phyloP scores from a whole-genome alignment of 2,329 filamentous ascomycete species.

The Pyrenophora seminiperda region DNA sequence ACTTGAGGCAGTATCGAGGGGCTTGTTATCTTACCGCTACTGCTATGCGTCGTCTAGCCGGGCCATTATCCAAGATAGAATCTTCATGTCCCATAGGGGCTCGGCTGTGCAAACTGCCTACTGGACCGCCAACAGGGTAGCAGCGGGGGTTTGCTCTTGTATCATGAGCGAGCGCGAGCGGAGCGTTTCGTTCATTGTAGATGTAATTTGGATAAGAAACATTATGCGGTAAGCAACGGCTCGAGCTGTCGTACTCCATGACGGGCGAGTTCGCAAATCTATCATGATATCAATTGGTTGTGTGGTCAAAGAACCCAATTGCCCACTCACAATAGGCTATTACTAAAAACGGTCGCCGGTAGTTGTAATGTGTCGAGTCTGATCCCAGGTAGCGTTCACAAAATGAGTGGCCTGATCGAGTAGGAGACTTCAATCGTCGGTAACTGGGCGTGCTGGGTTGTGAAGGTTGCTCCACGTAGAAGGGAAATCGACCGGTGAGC shows the following conservation, averaged over 20 bases:
- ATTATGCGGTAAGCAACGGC: conserved; percentile 24
- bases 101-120: conserved; percentile 21
- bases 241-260: conserved; percentile 21
- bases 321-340: conserved; percentile 1
- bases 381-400: background rate
- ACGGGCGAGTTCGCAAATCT: conserved; percentile 14
- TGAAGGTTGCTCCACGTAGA: conserved; percentile 4
- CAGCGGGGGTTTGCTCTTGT: conserved; percentile 32
- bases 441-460: background rate
- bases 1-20: background rate
- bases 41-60: conserved; percentile 57
- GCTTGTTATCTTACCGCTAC: conserved; percentile 41
- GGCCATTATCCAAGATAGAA: conserved; percentile 41
- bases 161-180: conserved; percentile 24
- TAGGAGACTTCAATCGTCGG: background rate
- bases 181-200: conserved; percentile 31
- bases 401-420: background rate
- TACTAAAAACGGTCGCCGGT: background rate
- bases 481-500: conserved; percentile 5
- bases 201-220: conserved; percentile 24
- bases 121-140: conserved; percentile 31
- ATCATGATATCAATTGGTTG: background rate
- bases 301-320: background rate
- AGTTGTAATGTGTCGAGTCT: background rate
- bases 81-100: conserved; percentile 23